These are phyloP conservation scores for Hymenoscyphus linearis DNA, from an alignment of 2,329 filamentous ascomycete genomes.

Conservation along the genomic window DNA sequence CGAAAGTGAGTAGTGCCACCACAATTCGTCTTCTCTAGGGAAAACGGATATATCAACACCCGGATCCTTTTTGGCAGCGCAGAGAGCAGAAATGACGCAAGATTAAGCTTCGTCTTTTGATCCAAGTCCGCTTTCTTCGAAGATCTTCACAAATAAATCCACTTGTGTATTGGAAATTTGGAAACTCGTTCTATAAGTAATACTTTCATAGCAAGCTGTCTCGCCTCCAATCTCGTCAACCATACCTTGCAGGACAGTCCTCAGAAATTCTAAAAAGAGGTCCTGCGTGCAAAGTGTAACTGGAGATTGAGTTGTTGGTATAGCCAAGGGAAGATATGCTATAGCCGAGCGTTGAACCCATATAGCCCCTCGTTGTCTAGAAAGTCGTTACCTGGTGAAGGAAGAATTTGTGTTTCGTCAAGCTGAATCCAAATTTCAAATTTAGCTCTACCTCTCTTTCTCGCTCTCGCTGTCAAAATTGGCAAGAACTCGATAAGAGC, in stretches of 20 bases:
- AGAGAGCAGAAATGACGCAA: neutral
- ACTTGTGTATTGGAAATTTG: neutral
- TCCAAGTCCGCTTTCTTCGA: neutral
- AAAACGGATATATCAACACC: neutral
- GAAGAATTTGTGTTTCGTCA: neutral
- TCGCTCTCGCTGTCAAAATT: neutral
- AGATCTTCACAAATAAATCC: neutral
- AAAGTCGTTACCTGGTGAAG: neutral
- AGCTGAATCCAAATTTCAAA: neutral
- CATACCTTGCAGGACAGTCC: neutral
- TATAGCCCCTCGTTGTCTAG: neutral
- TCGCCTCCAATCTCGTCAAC: neutral
- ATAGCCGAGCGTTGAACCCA: neutral
- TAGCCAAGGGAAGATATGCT: neutral
- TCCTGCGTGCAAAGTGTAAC: neutral
- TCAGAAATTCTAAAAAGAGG: neutral
- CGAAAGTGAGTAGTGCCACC: neutral
- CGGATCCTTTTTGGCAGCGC: neutral
- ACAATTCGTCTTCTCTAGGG: neutral
- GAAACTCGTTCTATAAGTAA: neutral
- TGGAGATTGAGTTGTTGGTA: neutral
- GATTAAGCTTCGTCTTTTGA: neutral
- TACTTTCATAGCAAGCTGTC: neutral
- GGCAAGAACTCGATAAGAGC: neutral
- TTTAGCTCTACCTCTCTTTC: neutral